phyloP scores from a whole-genome alignment of 768 basidiomycete genomes.

The Termitomyces sp. region DNA sequence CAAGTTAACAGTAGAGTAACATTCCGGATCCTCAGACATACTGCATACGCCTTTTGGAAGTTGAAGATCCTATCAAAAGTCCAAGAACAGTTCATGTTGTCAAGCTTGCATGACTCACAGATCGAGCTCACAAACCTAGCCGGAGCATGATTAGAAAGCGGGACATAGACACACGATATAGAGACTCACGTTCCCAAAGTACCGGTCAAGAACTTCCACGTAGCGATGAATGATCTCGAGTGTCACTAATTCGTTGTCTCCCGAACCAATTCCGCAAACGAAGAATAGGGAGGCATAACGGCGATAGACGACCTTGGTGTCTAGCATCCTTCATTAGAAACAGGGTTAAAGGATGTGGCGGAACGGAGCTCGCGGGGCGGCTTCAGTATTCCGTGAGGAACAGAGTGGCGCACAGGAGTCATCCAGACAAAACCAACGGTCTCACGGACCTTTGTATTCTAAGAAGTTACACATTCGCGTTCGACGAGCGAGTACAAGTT shows the following conservation, averaged over 20 bases:
- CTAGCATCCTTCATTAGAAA: conserved; percentile 35
- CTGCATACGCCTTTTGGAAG: conserved; percentile 98
- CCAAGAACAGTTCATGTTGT: conserved; percentile 1
- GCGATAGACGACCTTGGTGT: conserved; percentile 87
- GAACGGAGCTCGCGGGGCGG: conserved; percentile 1
- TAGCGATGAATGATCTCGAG: conserved; percentile 93
- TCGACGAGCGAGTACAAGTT: conserved; percentile 89
- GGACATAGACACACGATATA: neutral
- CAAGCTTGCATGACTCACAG: conserved; percentile 47
- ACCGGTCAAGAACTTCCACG: conserved; percentile 85
- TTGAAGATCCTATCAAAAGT: conserved; percentile 80
- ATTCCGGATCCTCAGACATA: conserved; percentile 21
- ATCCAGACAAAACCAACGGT: neutral
- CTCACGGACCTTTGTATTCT: conserved; percentile 87
- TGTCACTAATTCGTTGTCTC: conserved; percentile 88
- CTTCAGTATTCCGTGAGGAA: neutral
- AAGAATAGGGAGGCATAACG: conserved; percentile 97
- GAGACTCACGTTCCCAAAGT: conserved; percentile 81
- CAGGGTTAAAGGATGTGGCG: neutral
- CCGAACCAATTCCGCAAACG: conserved; percentile 75
- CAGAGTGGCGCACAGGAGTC: neutral
- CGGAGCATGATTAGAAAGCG: conserved; percentile 5
- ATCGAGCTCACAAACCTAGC: conserved; percentile 88
- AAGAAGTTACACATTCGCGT: conserved; percentile 99
- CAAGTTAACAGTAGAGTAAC: neutral